Evolutionary conservation across 2,329 filamentous ascomycete species (phyloP).

Genomic region (Fonsecaea pedrosoi): DNA sequence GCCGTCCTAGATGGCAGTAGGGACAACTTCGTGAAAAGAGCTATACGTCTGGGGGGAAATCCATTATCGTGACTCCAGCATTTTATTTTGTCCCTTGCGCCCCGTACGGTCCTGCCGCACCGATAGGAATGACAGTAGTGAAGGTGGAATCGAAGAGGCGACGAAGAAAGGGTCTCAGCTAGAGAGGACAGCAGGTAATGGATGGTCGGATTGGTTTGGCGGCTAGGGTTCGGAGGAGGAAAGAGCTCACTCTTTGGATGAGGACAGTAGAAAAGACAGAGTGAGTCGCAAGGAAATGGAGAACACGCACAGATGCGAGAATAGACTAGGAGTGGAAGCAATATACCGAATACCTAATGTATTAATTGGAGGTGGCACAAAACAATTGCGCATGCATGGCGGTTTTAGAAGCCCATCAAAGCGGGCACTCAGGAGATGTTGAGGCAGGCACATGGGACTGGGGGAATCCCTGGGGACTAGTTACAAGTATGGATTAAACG

Average conservation of each 20-base stretch:
- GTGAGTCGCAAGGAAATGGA: background rate
- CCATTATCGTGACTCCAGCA: constrained; percentile 16
- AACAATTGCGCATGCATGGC: constrained; percentile 17
- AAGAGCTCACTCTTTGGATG: background rate
- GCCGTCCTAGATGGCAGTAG: background rate
- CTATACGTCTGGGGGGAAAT: background rate
- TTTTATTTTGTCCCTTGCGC: constrained; percentile 7
- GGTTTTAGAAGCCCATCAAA: constrained; percentile 8
- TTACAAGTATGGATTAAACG: background rate
- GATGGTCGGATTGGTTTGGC: background rate
- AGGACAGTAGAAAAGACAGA: background rate
- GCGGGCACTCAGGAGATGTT: background rate
- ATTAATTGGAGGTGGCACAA: background rate
- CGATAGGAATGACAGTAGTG: background rate
- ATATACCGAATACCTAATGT: background rate
- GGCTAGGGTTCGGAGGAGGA: background rate
- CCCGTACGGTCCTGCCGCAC: constrained; percentile 19
- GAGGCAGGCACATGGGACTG: background rate
- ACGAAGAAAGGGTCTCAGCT: background rate
- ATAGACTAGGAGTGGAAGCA: background rate
- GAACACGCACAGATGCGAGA: background rate
- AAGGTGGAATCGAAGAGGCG: background rate
- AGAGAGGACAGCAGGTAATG: background rate
- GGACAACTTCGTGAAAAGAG: background rate
- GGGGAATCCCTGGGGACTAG: constrained; percentile 2